Evolutionary conservation across 805 yeast species (phyloP), one percentile per base, ranked within the genome.

Genomic region (Saturnispora saitoi): DNA sequence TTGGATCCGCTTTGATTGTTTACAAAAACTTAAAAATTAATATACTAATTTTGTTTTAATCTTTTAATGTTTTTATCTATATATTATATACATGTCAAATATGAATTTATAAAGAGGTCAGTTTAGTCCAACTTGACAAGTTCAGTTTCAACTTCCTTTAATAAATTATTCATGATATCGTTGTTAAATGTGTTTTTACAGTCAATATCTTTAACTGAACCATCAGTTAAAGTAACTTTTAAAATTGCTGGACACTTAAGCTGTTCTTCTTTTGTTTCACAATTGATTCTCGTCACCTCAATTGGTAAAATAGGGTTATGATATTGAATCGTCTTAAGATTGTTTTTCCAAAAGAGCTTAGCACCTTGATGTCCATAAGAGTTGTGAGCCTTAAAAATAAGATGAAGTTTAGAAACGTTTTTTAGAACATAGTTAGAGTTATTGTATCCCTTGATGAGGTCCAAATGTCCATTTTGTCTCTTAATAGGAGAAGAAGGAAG

Each of bases 281-380:
- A 68, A 41, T 70, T 68, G 40, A 84, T 71, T 55, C 89, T 71
- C 12, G 74, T 68, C 32, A 87, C 82, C 22, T 73, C 71, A 48
- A 87, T 78, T 22, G 78, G 74, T 26, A 85, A 59, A 40, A 70
- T 68, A n/a, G 91, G 90, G 64, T 89, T 89, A 68, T 87, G 90
- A 64, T 85, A 89, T 62, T 79, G 81, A 53, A 89, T 71, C 6
- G 89, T 79, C 24, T 93, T 95, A 49, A 89, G 69, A 65, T 79
- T 76, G 45, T 71, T 68, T 56, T 77, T 78, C 93, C 95, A 86
- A 66, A 89, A 86, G 55, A 76, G 75, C 57, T 81, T 78, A 48
- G 85, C 76, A 2, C 90, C 90, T 67, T 75, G 71, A 56, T 82
- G 80, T 1, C 86, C 83, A 54, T 70, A 63, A 29, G 70, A 65